Conservation (phyloP, 225 moss, liverwort and hornwort species). For the Sphagnum tenellum region DNA sequence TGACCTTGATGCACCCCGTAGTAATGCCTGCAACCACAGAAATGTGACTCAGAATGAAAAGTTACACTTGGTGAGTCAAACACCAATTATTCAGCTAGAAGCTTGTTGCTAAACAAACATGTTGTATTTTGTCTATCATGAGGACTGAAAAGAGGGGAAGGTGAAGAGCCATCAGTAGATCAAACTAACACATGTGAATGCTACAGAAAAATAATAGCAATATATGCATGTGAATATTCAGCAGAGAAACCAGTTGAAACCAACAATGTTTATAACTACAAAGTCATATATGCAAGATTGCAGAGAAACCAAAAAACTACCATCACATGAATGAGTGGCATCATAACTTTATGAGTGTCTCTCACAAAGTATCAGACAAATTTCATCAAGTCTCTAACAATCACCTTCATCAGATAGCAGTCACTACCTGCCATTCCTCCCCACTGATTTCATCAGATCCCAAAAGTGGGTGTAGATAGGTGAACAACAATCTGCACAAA, state of each 20-base stretch:
- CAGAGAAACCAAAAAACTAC: not conserved
- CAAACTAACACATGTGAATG: not conserved
- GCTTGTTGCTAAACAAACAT: not conserved
- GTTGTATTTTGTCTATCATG: not conserved
- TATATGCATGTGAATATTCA: not conserved
- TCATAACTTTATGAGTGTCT: too few species aligned
- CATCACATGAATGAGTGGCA: too few species aligned
- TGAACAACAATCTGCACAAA: too few species aligned
- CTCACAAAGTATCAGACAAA: too few species aligned
- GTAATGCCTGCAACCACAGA: conserved; percentile 63
- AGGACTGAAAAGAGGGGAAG: not conserved
- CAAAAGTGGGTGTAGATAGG: too few species aligned
- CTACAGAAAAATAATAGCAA: not conserved
- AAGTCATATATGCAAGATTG: not conserved
- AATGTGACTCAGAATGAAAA: not conserved
- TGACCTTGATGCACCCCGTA: conserved; percentile 77
- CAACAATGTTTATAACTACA: not conserved
- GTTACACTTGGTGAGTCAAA: not conserved
- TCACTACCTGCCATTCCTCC: too few species aligned
- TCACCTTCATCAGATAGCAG: too few species aligned
- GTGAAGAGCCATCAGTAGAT: not conserved
- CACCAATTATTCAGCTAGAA: not conserved
- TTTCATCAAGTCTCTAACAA: too few species aligned
- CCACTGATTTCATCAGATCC: too few species aligned
- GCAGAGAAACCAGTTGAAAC: not conserved